A percentile compares a stretch with the other conserved stretches of the same genome.
phyloP scores from a whole-genome alignment of 164 flowering plant genomes.

The Litsea cubeba region DNA sequence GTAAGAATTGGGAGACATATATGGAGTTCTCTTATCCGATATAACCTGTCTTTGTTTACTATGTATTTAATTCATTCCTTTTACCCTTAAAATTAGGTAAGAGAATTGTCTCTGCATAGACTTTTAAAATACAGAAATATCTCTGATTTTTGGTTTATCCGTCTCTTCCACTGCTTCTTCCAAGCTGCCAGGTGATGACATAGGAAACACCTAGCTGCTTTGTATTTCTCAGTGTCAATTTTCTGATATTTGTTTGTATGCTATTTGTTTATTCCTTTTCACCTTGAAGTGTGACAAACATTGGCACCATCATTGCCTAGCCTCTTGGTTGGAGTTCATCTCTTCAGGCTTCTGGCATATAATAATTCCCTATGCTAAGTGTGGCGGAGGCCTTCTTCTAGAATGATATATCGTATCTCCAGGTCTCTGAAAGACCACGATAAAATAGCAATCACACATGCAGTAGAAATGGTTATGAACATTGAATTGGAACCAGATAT shows the following conservation, averaged over 20 bases:
- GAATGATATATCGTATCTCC: not conserved
- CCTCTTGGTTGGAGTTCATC: not conserved
- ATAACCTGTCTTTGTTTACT: not conserved
- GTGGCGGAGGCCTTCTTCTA: not conserved
- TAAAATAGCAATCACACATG: not conserved
- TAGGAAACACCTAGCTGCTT: not conserved
- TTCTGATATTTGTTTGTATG: not conserved
- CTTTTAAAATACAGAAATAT: not conserved
- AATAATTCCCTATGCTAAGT: not conserved
- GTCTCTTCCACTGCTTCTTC: not conserved
- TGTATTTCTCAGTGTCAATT: not conserved
- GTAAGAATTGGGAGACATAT: conserved; percentile 1
- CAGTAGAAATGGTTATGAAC: not conserved
- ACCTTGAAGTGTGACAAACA: not conserved
- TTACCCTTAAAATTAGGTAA: not conserved
- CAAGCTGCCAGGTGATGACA: not conserved
- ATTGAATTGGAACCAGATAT: not conserved
- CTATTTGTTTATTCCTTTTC: not conserved
- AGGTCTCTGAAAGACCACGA: not conserved
- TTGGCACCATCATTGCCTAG: not conserved
- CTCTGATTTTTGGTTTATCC: not conserved
- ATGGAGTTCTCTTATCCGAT: not conserved
- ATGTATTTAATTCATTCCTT: conserved; percentile 1
- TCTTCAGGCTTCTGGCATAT: not conserved
- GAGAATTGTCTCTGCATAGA: not conserved